phyloP scores from a whole-genome alignment of 176 grass and related monocot genomes.

The Carex littledalei region DNA sequence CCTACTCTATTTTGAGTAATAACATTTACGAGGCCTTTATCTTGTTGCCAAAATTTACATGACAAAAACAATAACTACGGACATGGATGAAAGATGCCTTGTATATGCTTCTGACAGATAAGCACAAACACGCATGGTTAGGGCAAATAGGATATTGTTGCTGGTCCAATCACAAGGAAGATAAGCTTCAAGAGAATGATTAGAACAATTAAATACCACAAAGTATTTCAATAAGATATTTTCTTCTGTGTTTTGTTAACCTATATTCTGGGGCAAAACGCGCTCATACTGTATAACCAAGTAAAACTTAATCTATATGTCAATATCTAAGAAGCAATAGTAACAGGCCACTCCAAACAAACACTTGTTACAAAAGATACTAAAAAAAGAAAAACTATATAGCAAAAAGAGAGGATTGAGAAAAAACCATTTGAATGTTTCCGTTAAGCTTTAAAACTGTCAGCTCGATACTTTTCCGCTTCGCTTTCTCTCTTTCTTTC shows the following conservation, averaged over 20 bases:
- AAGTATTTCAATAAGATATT: background rate
- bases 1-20: background rate
- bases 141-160: background rate
- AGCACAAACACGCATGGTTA: background rate
- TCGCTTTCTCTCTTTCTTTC: constrained; percentile 43
- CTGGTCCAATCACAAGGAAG: too few species aligned
- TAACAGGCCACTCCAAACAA: background rate
- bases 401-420: background rate
- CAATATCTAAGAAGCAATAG: constrained; percentile 1
- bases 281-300: background rate
- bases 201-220: too few species aligned
- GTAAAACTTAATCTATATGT: background rate
- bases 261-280: background rate
- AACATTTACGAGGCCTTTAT: background rate
- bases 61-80: background rate
- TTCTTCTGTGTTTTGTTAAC: background rate
- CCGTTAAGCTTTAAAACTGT: constrained; percentile 10
- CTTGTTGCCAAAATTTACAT: background rate
- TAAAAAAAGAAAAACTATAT: background rate
- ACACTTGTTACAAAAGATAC: background rate
- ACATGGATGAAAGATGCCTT: background rate
- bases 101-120: background rate
- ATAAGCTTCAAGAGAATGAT: too few species aligned
- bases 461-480: constrained; percentile 39
- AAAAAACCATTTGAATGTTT: constrained; percentile 36